Base-by-base conservation (phyloP, 78 protist genomes). In the Abeoforma whisleri region DNA sequence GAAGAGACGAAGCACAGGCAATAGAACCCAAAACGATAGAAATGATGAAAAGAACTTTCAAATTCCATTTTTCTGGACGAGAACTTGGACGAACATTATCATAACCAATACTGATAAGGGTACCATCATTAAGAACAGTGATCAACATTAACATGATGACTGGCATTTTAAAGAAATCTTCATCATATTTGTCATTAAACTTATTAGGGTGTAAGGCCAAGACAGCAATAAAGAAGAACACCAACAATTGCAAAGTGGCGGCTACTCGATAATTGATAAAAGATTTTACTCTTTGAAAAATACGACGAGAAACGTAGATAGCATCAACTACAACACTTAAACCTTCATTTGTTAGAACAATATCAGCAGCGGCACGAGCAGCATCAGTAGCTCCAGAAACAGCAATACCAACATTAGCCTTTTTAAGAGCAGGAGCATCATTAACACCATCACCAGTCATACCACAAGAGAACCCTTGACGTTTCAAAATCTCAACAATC, bases 371-470 rank as follows among this genome's bases (percentile, higher is more conserved):
- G 1, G 92, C 88, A 35, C 94, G 92, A 0, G 95, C 95, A 0
- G 94, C 95, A 34, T 89, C 92, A 28, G 95, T 91, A 48, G 91
- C 82, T 28, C 92, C 95, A 19, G 86, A 94, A 38, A 25, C 70
- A 70, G 94, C 96, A 33, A 88, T 92, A n/a, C 90, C 89, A 80
- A 93, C 89, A 87, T 94, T 88, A 28, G 97, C 96, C 76, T 89
- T 84, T 91, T 93, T 91, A 32, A 96, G 90, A 34, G 99, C 99
- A 22, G 97, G 97, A 8, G 99, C 97, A 85, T 96, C 99, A 89
- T 94, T 96, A 22, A 93, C 97, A 33, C 99, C 99, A 72, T 96
- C 99, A 33, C 99, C 98, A 33, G 96, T 93, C 96, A 93, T 93
- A 75, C 96, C 98, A 31, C 87, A 90, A 25, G 84, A 39, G 76